These are phyloP conservation scores for Phialophora expanda DNA, from an alignment of 2,329 filamentous ascomycete species.

Conservation along the genomic window DNA sequence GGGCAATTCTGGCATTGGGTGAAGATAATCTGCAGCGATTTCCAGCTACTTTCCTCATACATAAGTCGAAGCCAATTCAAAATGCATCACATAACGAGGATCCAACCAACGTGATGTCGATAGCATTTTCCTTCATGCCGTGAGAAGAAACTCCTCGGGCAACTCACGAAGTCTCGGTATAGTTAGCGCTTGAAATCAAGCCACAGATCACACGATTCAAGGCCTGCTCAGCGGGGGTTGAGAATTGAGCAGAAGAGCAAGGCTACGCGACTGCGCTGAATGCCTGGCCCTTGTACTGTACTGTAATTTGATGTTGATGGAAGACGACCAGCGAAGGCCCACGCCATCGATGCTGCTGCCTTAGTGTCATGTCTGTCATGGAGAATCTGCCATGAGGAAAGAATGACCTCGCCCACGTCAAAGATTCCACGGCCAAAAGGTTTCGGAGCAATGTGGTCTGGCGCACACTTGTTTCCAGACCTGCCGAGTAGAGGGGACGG, in stretches of 20 bases:
- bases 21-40: no score
- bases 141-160: not conserved
- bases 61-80: no score
- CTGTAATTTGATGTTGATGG: not conserved
- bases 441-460: not conserved
- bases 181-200: not conserved
- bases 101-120: no score
- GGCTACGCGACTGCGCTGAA: not conserved
- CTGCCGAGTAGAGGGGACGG: not conserved
- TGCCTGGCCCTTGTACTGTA: not conserved
- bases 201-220: not conserved
- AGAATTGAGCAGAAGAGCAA: not conserved
- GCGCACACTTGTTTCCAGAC: not conserved
- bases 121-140: no score
- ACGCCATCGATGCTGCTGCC: not conserved
- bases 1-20: no score
- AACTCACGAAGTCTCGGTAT: not conserved
- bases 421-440: not conserved
- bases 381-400: not conserved
- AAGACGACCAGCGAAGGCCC: no score
- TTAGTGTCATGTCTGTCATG: not conserved
- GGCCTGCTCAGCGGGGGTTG: not conserved
- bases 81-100: no score
- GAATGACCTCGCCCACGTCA: not conserved
- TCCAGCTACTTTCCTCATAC: no score